A percentile compares a stretch with the other conserved stretches of the same genome.
These are phyloP conservation scores for Penicillium canariense DNA, from an alignment of 495 filamentous ascomycete species.

Conservation along the genomic window DNA sequence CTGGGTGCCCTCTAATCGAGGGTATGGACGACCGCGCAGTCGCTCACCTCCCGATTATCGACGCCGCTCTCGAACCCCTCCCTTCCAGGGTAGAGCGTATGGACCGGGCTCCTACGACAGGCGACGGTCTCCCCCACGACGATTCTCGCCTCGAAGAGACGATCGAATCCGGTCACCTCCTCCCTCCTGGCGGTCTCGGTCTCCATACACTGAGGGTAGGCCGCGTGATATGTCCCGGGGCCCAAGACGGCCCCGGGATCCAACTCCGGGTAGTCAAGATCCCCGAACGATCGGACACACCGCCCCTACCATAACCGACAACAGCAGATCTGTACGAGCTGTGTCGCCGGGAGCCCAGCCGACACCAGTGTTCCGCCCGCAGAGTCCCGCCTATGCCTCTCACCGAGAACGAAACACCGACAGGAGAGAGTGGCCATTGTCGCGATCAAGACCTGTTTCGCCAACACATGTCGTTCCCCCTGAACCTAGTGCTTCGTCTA, in stretches of 20 bases:
- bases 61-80: constrained; percentile 49
- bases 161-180: constrained; percentile 43
- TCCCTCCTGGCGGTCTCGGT: constrained; percentile 43
- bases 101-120: constrained; percentile 34
- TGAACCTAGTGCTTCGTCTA: constrained; percentile 26
- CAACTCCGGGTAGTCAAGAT: constrained; percentile 30
- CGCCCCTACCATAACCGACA: constrained; percentile 9
- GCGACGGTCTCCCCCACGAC: constrained; percentile 40
- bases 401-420: constrained; percentile 12
- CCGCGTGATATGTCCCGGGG: constrained; percentile 34
- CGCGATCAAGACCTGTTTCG: constrained; percentile 19
- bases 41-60: constrained; percentile 43
- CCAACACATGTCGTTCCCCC: constrained; percentile 19
- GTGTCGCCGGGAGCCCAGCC: constrained; percentile 23
- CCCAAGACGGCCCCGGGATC: constrained; percentile 36
- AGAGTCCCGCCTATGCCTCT: constrained; percentile 13
- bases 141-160: constrained; percentile 41
- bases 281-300: constrained; percentile 28
- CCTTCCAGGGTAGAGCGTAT: constrained; percentile 37
- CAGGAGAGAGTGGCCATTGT: constrained; percentile 6
- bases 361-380: not conserved
- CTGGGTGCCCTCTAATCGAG: constrained; percentile 44
- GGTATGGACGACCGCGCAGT: constrained; percentile 40
- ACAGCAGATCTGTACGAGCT: constrained; percentile 25
- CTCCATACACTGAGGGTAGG: constrained; percentile 39